Base-by-base conservation (phyloP, 2,329 filamentous ascomycete genomes). In the Fusarium verrucosum region DNA sequence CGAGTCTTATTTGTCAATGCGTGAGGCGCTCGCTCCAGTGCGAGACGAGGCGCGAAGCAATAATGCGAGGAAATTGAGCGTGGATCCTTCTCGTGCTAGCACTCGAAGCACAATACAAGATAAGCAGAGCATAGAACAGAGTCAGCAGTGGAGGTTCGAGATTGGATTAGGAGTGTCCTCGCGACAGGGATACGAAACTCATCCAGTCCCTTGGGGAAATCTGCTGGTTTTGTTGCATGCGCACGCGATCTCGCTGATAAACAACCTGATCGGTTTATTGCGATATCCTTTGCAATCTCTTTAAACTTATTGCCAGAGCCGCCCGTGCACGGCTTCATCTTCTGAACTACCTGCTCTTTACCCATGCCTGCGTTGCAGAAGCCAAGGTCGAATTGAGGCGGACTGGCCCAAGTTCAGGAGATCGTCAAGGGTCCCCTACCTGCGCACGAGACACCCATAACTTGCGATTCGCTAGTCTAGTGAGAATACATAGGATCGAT, bases 131-230 rank as follows among this genome's bases (percentile, higher is more conserved):
- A 30, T 11, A 23, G 38, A 50, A 43, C 62, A 66, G 37, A 49
- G 53, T 36, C 25, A 63, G 30, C 32, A 63, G 45, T 45, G 51
- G 49, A 63, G 59, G 40, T 30, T 50, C 62, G 64, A 58, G 68
- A 25, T 51, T 60, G 66, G 55, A 71, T 71, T 70, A 51, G 58
- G 63, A 66, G 68, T 56, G 60, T 60, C 65, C 69, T 41, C 38
- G 43, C 35, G 19, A 50, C 67, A 71, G 52, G 69, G 69, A 50
- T 69, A 22, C 56, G 62, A 66, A 71, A 71, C 69, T 45, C 43
- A 43, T 45, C 44, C 58, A 53, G 51, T 49, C 32, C 37, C 30
- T 55, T 62, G 41, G 50, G 51, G 37, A 46, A 35, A 17, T 46
- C 16, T 62, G 36, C 30, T 41, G n/a, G n/a, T n/a, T 20, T 30